Base-by-base conservation (phyloP, 2,329 filamentous ascomycete genomes). In the Cladosporium sp. region DNA sequence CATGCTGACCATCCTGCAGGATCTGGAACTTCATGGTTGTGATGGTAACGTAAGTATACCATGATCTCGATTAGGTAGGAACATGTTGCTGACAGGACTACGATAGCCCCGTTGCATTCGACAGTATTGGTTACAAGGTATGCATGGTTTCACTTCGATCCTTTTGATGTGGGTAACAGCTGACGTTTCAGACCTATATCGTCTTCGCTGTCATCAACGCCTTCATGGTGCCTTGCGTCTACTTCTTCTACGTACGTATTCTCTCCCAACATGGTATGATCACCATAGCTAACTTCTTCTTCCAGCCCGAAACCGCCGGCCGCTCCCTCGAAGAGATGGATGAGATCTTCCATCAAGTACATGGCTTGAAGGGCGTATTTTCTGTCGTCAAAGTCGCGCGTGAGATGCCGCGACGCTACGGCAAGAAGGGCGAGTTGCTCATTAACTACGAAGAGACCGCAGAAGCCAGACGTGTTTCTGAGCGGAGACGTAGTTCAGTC, bases 251-350 rank as follows among this genome's bases (percentile, higher is more conserved):
- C 33, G 67, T 70, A 26, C 62, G 67, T 26, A n/a, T 18, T 5
- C 23, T 26, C 23, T 26, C 23, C 23, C 23, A 26, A 8, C 11
- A 3, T 35, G 29, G 4, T 35, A 21, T 12, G 12, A 11, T 14
- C 33, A 14, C 6, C 29, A 28, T n/a, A 40, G 21, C 55, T 60
- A 14, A 62, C 46, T 26, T 14, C 4, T 0, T 2, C 1, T 37
- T 53, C 58, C 60, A 62, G 63, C 87, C 87, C 0, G 88, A 89
- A 76, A 89, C 88, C 11, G 85, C 85, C 1, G 86, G 86, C 72
- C 82, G 87, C 49, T 86, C 83, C 1, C 82, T 90, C 23, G 87
- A 90, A 74, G 87, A 89, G 73, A 89, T 90, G 84, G 87, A 89
- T 70, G 78, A 77, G 69, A 88, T 89, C 71, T 69, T 73, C 37